Conservation (phyloP, 78 protist species). For the Pigoraptor vietnamica region DNA sequence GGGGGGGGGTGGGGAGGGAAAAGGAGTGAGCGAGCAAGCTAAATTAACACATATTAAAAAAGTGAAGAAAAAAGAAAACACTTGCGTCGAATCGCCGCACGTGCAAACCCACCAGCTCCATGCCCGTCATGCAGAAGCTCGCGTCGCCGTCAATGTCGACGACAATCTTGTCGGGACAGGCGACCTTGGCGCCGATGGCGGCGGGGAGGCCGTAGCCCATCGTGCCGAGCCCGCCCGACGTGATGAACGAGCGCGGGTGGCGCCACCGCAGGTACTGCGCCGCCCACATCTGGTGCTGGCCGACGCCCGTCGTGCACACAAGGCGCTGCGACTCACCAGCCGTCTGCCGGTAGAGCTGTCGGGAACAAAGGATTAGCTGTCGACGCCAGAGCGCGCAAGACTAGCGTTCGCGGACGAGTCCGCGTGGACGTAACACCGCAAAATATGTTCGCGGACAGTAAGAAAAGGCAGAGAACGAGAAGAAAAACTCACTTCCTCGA, state of each 20-base stretch:
- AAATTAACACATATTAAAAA: no score
- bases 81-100: no score
- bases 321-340: background rate
- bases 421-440: no score
- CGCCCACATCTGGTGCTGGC: conserved; percentile 64
- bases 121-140: conserved; percentile 56
- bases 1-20: no score
- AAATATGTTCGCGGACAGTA: no score
- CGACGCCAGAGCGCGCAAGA: no score
- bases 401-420: no score
- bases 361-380: background rate
- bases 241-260: conserved; percentile 41
- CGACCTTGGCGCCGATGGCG: conserved; percentile 60
- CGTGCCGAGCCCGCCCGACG: conserved; percentile 59
- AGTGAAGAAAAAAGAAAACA: no score
- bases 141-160: conserved; percentile 66
- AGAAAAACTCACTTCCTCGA: no score
- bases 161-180: conserved; percentile 48
- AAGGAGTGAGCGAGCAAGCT: no score
- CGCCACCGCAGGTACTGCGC: conserved; percentile 52
- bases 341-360: background rate
- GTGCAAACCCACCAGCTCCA: conserved; percentile 37
- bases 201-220: conserved; percentile 69
- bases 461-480: no score
- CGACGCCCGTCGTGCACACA: conserved; percentile 44